phyloP scores from a whole-genome alignment of 495 filamentous ascomycete species.

The Lasiosphaeria miniovina region DNA sequence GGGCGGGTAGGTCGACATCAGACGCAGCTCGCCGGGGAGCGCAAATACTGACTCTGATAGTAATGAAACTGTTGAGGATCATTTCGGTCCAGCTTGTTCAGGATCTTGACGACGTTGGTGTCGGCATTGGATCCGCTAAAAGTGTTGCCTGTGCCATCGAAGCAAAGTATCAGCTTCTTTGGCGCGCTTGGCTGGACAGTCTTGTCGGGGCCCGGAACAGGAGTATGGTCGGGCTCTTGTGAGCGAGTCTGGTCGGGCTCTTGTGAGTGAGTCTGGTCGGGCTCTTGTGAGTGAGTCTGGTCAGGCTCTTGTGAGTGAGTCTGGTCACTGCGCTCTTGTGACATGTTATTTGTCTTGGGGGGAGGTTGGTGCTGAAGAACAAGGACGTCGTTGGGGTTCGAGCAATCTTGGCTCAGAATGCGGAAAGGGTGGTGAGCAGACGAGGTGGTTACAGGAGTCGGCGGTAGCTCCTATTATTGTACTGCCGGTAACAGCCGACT shows the following conservation, averaged over 20 bases:
- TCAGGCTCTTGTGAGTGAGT: background rate
- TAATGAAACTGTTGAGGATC: conserved; percentile 18
- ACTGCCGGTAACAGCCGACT: too few species aligned
- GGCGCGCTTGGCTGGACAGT: background rate
- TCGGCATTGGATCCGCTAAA: conserved; percentile 18
- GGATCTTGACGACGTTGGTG: conserved; percentile 19
- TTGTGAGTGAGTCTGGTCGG: background rate
- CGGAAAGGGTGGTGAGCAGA: too few species aligned
- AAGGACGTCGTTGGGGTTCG: too few species aligned
- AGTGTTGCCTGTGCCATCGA: conserved; percentile 16
- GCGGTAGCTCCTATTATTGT: too few species aligned
- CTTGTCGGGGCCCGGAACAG: background rate
- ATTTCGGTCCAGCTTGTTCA: conserved; percentile 18
- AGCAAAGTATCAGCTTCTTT: conserved; percentile 15
- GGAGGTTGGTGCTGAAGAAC: too few species aligned
- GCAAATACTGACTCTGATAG: conserved; percentile 12
- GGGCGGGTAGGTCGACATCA: background rate
- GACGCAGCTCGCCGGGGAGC: background rate
- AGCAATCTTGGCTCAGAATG: too few species aligned
- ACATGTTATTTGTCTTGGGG: too few species aligned
- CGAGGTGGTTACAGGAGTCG: too few species aligned
- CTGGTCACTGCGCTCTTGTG: too few species aligned
- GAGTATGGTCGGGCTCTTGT: background rate
- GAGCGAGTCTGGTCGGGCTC: too few species aligned
- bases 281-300: background rate